A percentile compares a stretch with the other conserved stretches of the same genome.
Evolutionary conservation across 2,329 filamentous ascomycete species (phyloP).

Genomic region (Eutypa lata): DNA sequence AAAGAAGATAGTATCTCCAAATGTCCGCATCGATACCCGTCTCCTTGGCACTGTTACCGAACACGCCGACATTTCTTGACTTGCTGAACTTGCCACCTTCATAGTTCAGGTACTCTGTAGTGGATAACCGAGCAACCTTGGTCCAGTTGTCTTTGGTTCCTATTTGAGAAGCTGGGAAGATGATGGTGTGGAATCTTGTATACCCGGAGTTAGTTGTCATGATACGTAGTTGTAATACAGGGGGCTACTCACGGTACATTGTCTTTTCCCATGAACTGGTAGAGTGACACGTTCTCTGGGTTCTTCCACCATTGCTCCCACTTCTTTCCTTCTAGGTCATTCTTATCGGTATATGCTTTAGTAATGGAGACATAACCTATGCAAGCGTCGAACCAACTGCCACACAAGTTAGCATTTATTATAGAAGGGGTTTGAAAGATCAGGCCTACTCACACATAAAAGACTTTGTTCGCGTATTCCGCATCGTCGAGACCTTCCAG

Average conservation of each 20-base stretch:
- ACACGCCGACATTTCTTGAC: constrained; percentile 84
- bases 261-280: constrained; percentile 95
- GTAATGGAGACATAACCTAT: constrained; percentile 93
- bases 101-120: constrained; percentile 87
- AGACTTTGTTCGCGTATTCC: constrained; percentile 62
- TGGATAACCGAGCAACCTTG: constrained; percentile 81
- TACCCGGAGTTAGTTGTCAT: not conserved
- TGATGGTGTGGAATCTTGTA: constrained; percentile 74
- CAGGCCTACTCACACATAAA: constrained; percentile 63
- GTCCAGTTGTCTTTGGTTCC: constrained; percentile 87
- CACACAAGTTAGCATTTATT: not conserved
- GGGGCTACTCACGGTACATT: constrained; percentile 50
- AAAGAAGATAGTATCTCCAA: constrained; percentile 90
- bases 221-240: not conserved
- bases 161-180: constrained; percentile 84
- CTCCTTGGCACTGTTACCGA: constrained; percentile 83
- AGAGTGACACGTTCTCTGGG: constrained; percentile 81
- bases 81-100: constrained; percentile 92
- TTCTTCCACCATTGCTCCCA: constrained; percentile 97
- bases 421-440: not conserved
- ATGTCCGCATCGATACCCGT: constrained; percentile 82
- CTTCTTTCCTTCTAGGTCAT: constrained; percentile 35
- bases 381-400: constrained; percentile 71
- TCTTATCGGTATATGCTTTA: constrained; percentile 73
- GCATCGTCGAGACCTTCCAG: constrained; percentile 32